These are phyloP conservation scores for Phragmites australis DNA, from an alignment of 176 grass and related monocot genomes.

Conservation along the genomic window DNA sequence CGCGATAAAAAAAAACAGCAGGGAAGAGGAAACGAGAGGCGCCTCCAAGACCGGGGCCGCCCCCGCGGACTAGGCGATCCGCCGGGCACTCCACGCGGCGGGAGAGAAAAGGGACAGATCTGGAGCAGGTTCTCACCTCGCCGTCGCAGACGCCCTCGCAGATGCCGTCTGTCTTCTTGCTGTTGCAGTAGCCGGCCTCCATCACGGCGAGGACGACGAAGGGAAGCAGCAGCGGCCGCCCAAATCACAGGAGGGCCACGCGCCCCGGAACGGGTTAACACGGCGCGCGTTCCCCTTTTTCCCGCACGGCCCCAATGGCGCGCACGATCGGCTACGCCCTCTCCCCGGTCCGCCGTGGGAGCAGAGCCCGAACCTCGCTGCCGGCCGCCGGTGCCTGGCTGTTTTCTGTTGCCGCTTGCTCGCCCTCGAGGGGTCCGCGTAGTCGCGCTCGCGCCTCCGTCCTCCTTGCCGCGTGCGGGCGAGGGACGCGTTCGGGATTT, in stretches of 20 bases:
- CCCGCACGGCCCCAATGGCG: constrained; percentile 13
- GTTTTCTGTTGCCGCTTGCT: not conserved
- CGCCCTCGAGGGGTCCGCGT: not conserved
- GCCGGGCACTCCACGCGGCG: not conserved
- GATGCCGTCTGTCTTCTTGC: constrained; percentile 78
- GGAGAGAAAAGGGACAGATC: constrained; percentile 33
- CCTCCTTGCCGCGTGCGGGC: not conserved
- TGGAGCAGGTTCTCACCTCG: constrained; percentile 54
- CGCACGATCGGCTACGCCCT: not conserved
- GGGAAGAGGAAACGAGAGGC: not conserved
- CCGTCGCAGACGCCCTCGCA: constrained; percentile 74
- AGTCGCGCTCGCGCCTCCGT: not conserved
- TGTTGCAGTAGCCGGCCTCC: constrained; percentile 77
- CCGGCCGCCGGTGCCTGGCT: not conserved
- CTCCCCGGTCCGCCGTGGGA: not conserved
- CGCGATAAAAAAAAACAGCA: not conserved
- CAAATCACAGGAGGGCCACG: not conserved
- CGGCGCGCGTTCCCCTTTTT: not conserved
- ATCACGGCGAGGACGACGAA: not conserved
- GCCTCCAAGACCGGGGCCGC: not conserved
- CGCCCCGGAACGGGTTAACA: constrained; percentile 1
- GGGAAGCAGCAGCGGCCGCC: not conserved
- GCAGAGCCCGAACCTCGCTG: not conserved
- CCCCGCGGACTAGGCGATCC: not conserved
- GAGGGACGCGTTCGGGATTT: not conserved